phyloP scores from a whole-genome alignment of 179 eudicot genomes.

The Silene vulgaris region DNA sequence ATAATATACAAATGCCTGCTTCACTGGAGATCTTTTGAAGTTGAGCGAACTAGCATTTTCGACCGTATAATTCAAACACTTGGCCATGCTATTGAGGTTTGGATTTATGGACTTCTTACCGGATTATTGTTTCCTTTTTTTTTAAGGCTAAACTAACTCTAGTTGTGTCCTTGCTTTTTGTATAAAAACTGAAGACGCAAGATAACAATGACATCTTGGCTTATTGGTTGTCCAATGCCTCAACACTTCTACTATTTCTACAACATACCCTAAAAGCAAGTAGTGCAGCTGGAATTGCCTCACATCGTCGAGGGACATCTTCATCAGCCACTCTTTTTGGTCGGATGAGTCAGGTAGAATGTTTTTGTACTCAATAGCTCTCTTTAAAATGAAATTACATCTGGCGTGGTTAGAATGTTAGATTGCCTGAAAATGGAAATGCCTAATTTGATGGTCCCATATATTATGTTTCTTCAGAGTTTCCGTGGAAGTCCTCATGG shows the following conservation, averaged over 20 bases:
- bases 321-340: conserved; percentile 68
- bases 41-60: conserved; percentile 83
- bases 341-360: conserved; percentile 61
- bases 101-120: conserved; percentile 13
- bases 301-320: conserved; percentile 76
- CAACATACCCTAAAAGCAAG: conserved; percentile 93
- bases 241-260: conserved; percentile 74
- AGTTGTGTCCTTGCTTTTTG: conserved; percentile 6
- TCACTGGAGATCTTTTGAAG: conserved; percentile 98
- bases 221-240: conserved; percentile 95
- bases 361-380: conserved; percentile 2
- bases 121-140: not conserved
- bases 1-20: conserved; percentile 86
- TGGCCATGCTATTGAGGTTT: conserved; percentile 91
- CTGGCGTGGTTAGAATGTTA: not conserved
- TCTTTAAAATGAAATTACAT: conserved; percentile 8
- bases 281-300: conserved; percentile 77
- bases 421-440: conserved; percentile 8
- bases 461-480: conserved; percentile 40
- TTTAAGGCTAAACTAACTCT: conserved; percentile 2
- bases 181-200: conserved; percentile 50
- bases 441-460: not conserved
- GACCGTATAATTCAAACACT: conserved; percentile 87
- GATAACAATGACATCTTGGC: conserved; percentile 85
- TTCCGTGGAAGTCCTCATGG: conserved; percentile 84